phyloP scores from a whole-genome alignment of 176 grass and related monocot genomes.

The Raddia guianensis region DNA sequence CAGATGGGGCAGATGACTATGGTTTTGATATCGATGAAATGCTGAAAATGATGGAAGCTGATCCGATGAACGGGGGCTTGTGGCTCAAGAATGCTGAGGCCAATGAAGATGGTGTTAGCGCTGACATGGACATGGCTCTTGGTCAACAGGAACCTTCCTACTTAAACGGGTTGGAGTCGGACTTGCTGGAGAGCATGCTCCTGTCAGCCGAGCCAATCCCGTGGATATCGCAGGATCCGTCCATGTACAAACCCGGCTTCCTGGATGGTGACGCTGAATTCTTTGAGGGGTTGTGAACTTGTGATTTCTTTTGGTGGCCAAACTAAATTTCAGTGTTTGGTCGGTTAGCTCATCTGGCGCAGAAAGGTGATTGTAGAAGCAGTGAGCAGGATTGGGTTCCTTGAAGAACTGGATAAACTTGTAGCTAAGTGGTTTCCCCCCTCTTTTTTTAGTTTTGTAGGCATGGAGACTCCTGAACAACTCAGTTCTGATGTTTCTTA shows the following conservation, averaged over 20 bases:
- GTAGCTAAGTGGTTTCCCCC: not conserved
- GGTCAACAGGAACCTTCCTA: conserved; percentile 15
- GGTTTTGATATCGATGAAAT: conserved; percentile 58
- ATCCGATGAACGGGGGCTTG: conserved; percentile 33
- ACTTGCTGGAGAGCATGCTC: conserved; percentile 41
- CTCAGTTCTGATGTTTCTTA: not conserved
- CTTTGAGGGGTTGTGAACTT: conserved; percentile 33
- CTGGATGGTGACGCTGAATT: conserved; percentile 26
- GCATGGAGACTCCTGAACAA: conserved; percentile 1
- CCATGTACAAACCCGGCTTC: conserved; percentile 15
- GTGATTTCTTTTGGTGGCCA: conserved; percentile 1
- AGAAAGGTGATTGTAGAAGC: not conserved
- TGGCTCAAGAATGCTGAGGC: not conserved
- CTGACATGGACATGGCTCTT: not conserved
- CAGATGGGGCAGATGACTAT: conserved; percentile 4
- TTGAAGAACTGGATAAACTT: conserved; percentile 25
- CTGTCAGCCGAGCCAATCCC: conserved; percentile 15
- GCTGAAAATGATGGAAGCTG: conserved; percentile 61
- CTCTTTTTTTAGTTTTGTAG: conserved; percentile 40
- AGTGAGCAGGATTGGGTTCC: conserved; percentile 13
- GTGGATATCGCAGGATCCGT: conserved; percentile 27
- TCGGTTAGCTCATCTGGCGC: not conserved
- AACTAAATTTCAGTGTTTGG: not conserved
- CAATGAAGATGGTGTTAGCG: not conserved
- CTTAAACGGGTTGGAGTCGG: conserved; percentile 24